phyloP scores from a whole-genome alignment of 73 alveolate species.

The Symbiodinium natans region DNA sequence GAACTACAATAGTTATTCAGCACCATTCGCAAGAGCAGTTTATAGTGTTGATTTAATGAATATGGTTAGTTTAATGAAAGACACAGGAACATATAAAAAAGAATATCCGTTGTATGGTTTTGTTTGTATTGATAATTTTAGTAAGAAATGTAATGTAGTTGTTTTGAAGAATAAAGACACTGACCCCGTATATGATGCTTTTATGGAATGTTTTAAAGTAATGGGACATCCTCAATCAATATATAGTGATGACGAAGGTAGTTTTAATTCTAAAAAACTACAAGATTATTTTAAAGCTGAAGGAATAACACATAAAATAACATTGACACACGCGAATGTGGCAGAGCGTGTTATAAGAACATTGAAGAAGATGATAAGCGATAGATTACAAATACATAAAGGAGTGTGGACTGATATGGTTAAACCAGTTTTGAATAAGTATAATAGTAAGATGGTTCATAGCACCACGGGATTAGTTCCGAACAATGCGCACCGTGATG shows the following conservation, averaged over 20 bases:
- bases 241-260: background rate
- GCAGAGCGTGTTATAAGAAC: background rate
- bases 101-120: background rate
- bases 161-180: background rate
- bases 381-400: background rate
- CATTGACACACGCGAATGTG: background rate
- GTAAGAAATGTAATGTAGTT: background rate
- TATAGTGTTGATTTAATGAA: conserved; percentile 10
- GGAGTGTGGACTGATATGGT: background rate
- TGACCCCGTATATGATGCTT: background rate
- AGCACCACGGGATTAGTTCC: background rate
- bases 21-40: conserved; percentile 11
- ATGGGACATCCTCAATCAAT: background rate
- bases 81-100: background rate
- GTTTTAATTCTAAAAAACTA: background rate
- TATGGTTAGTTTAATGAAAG: background rate
- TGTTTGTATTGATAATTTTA: conserved; percentile 15
- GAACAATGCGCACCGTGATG: background rate
- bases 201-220: background rate
- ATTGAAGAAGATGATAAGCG: background rate
- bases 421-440: background rate
- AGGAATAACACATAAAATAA: background rate
- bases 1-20: background rate
- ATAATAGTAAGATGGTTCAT: background rate
- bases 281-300: background rate